Conservation (phyloP, 345 rosid genomes). For the Noccaea bulbosa region DNA sequence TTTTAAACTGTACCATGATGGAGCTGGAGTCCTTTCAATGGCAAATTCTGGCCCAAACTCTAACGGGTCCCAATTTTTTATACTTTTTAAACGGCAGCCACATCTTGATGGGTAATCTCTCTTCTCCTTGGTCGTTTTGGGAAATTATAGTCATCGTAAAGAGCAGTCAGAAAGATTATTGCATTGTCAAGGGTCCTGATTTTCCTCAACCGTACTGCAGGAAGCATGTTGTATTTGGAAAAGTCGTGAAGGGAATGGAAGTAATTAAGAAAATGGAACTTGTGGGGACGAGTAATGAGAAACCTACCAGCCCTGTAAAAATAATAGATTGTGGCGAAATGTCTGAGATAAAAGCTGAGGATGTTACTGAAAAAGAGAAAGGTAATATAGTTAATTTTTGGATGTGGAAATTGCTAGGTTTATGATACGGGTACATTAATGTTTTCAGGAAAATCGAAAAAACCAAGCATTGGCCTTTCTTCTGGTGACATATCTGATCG, state of each 20-base stretch:
- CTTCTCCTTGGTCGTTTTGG: conserved; percentile 21
- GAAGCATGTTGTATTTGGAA: conserved; percentile 98
- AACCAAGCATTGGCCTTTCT: conserved; percentile 52
- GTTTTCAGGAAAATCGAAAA: conserved; percentile 67
- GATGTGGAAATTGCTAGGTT: conserved; percentile 29
- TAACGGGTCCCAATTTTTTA: conserved; percentile 95
- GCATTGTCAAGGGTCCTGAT: conserved; percentile 27
- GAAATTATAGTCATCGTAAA: conserved; percentile 10
- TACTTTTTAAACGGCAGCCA: conserved; percentile 77
- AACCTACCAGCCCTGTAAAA: conserved; percentile 63
- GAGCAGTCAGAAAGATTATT: neutral
- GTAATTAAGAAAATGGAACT: conserved; percentile 77
- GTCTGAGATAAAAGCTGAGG: conserved; percentile 53
- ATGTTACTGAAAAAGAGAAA: conserved; percentile 54
- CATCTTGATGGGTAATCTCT: conserved; percentile 90
- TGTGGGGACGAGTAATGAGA: conserved; percentile 69
- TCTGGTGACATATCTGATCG: conserved; percentile 62
- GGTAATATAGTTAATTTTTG: conserved; percentile 47
- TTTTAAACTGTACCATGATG: conserved; percentile 75
- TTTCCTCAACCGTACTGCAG: conserved; percentile 47
- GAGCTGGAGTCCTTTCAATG: conserved; percentile 91
- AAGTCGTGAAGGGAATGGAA: conserved; percentile 82
- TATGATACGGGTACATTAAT: conserved; percentile 9
- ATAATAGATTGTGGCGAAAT: conserved; percentile 77
- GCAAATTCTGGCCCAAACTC: conserved; percentile 94